Evolutionary conservation across 495 filamentous ascomycete genomes (phyloP), one percentile per base, ranked within the genome.

Genomic region (Lasiosphaeria ovina): DNA sequence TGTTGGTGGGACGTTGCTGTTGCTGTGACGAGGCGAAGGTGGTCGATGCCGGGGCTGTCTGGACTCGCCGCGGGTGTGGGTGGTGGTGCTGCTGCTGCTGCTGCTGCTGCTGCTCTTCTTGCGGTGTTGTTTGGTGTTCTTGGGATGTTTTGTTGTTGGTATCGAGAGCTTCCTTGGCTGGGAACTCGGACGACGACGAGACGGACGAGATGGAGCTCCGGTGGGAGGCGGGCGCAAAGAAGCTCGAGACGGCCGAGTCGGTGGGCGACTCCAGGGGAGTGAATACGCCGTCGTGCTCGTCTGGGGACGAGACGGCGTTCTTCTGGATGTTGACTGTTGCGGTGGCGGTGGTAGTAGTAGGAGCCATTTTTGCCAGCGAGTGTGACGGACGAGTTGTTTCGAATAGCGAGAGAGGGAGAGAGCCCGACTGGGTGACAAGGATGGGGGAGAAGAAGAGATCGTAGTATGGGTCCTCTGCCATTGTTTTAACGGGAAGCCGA

Each of bases 161-260:
- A 24, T 36, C 12, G 61, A 61, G 51, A 62, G 63, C 53, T 53
- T 16, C 14, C 36, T 24, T 9, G 10, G 17, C 31, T 52, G 35
- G 9, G 60, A 53, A 11, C 10, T 49, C 45, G 1, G 66, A 55
- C 1, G 58, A 34, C 35, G 58, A 57, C 2, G 68, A 62, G 10
- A 53, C 51, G 3, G 66, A 67, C 1, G 61, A 51, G 32, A 64
- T 62, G 44, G 58, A 53, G 54, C 56, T 53, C 16, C 61, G 64
- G 34, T 57, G 64, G 31, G 62, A 55, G 38, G 24, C 45, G 6
- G 57, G 42, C 0, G 52, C n/a, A 35, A 56, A 62, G 62, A 53
- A 62, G 60, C 55, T 54, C 6, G 48, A 49, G 35, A 49, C 62
- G 57, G 35, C 47, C 17, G 45, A 31, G 31, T 56, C 42, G 14